phyloP scores from a whole-genome alignment of 352 stramenopile genomes.

The Pythium plurisporium region DNA sequence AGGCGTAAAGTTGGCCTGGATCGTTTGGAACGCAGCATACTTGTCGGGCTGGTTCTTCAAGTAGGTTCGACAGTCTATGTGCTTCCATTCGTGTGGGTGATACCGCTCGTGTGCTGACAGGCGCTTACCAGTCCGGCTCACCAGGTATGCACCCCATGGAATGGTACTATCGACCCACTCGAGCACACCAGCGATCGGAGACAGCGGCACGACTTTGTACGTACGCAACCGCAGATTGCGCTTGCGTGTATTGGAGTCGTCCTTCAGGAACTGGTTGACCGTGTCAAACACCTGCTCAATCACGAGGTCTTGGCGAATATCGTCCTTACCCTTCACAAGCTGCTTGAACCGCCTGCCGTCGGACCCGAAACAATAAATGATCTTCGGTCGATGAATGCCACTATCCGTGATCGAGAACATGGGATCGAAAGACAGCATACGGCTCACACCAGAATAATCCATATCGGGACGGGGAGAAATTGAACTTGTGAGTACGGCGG shows the following conservation, averaged over 20 bases:
- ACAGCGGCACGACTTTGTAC: slow-evolving; percentile 94
- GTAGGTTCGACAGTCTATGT: slow-evolving; percentile 67
- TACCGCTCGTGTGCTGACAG: slow-evolving; percentile 92
- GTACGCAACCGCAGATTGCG: slow-evolving; percentile 90
- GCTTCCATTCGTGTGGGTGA: slow-evolving; percentile 93
- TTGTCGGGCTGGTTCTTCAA: slow-evolving; percentile 80
- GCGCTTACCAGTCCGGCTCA: slow-evolving; percentile 39
- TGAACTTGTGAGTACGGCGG: slow-evolving; percentile 69
- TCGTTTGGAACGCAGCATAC: slow-evolving; percentile 78
- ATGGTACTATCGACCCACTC: slow-evolving; percentile 98
- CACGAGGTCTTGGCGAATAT: slow-evolving; percentile 85
- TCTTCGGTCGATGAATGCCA: slow-evolving; percentile 96
- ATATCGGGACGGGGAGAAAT: slow-evolving; percentile 64
- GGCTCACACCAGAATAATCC: slow-evolving; percentile 80
- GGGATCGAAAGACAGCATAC: slow-evolving; percentile 88
- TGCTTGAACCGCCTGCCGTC: slow-evolving; percentile 93
- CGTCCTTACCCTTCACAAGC: slow-evolving; percentile 93
- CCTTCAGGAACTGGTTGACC: slow-evolving; percentile 84
- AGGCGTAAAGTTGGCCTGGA: slow-evolving; percentile 95
- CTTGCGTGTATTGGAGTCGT: slow-evolving; percentile 53
- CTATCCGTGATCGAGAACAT: slow-evolving; percentile 93
- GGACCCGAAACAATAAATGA: slow-evolving; percentile 94
- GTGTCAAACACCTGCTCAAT: slow-evolving; percentile 90
- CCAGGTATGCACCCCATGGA: slow-evolving; percentile 92
- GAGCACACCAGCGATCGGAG: slow-evolving; percentile 93